phyloP scores from a whole-genome alignment of 164 flowering plant genomes.

The Magnolia kwangsiensis region DNA sequence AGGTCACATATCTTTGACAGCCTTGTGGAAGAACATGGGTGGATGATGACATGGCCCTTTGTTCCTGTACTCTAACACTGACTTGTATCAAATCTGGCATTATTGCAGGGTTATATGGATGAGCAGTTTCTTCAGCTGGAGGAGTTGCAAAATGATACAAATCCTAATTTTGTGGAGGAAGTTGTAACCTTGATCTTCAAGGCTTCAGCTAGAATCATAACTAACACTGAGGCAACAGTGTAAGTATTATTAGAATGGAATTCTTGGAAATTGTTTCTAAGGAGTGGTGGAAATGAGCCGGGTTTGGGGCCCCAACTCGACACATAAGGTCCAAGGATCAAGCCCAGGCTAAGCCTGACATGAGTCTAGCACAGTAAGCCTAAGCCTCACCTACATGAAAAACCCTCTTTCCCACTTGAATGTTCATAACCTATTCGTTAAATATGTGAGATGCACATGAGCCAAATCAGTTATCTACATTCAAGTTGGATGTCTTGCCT shows the following conservation, averaged over 20 bases:
- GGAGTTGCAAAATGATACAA: constrained; percentile 1
- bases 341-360: no score
- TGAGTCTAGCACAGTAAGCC: no score
- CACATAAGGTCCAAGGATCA: no score
- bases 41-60: neutral
- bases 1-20: no score
- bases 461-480: neutral
- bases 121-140: constrained; percentile 57
- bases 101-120: constrained; percentile 49
- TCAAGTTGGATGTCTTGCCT: neutral
- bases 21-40: no score
- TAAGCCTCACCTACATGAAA: no score
- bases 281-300: no score
- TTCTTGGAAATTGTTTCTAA: no score
- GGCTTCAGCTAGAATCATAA: constrained; percentile 42
- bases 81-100: neutral
- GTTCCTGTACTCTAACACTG: neutral
- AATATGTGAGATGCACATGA: no score
- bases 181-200: constrained; percentile 44
- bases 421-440: no score
- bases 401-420: no score
- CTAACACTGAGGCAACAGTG: constrained; percentile 40
- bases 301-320: no score
- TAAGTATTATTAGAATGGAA: constrained; percentile 15
- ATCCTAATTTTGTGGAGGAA: constrained; percentile 49